Base-by-base conservation (phyloP, 2,329 filamentous ascomycete genomes). In the Neonectria coccinea region DNA sequence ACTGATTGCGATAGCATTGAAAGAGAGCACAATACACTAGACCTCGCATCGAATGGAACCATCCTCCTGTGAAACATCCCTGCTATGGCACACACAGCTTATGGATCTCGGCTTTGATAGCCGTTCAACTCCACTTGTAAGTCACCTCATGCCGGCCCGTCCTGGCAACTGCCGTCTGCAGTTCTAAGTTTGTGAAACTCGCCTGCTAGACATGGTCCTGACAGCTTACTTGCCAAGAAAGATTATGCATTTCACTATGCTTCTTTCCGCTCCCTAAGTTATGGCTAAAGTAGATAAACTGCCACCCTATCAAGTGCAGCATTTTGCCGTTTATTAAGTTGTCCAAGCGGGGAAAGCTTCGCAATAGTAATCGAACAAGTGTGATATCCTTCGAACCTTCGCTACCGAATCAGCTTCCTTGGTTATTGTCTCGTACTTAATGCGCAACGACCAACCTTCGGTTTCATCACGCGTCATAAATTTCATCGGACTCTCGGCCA, bases 1-100 rank as follows among this genome's bases (percentile, higher is more conserved):
- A 33, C 25, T 22, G 31, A 59, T 59, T 5, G 27, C 51, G 56
- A 29, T 25, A 39, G 29, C 48, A 36, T 45, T 50, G 25, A 18
- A 45, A 45, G 22, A n/a, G 25, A n/a, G 5, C 22, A 25, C 45
- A 8, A 29, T 16, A 11, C 14, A 29, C 12, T 27, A 29, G 25
- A 6, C 7, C 45, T 14, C 25, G 25, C 4, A 8, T 25, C 14
- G 14, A 7, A 27, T 27, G 45, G 25, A 29, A 8, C 45, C 22
- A 22, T 18, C 25, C 45, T 14, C 27, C 16, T 8, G 16, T 25
- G 18, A n/a, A 48, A 48, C 25, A 48, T 27, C 45, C 45, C 45
- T 48, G 45, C 14, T n/a, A 48, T 25, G 14, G 45, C 16, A 25
- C 5, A 22, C 27, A 48, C 22, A 29, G 25, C 20, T 11, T 14